Base-by-base conservation (phyloP, 2,329 filamentous ascomycete species). In the Apiospora rasikravindrae region DNA sequence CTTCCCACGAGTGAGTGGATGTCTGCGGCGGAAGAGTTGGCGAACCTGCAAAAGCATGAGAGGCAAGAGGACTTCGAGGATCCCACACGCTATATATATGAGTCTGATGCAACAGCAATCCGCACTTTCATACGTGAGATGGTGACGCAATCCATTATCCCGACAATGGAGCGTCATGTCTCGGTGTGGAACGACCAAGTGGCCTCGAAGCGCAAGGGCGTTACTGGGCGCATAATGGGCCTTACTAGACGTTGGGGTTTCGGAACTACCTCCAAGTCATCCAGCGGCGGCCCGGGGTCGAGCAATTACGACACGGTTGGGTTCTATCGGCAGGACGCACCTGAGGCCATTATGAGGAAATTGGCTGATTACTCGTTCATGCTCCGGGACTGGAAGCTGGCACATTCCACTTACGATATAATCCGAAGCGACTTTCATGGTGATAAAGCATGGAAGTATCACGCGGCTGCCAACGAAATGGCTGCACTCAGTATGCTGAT, bases 161-260 rank as follows among this genome's bases (percentile, higher is more conserved):
- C 97, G 1, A 95, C 94, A 53, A 99, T 99, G 97, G 96, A 99
- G 83, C 92, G 96, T 71, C 92, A 93, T 75, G 90, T 97, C 14
- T 92, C 94, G 7, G 87, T 95, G 6, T 99, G 96, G 97, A 99
- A 99, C 79, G 96, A 99, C 78, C 96, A 98, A 81, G 93, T 98
- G 37, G 95, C 96, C 22, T 98, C 97, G 16, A 90, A 94, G 72
- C 89, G 97, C 72, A 91, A 94, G 78, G 97, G 97, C 19, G 88
- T 99, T 67, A 93, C 93, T 71, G 97, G 97, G 14, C 91, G 95
- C n/a, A 96, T 99, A 82, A 95, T 98, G 87, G 97, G 93, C 13
- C 86, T 99, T 71, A 98, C 95, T 0, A 95, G 96, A 78, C 92
- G 95, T 76, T 98, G 94, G 91, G 91, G 92, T 0, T 97, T 98